These are phyloP conservation scores for Polytolypa hystricis DNA, from an alignment of 2,329 filamentous ascomycete species.

Conservation along the genomic window DNA sequence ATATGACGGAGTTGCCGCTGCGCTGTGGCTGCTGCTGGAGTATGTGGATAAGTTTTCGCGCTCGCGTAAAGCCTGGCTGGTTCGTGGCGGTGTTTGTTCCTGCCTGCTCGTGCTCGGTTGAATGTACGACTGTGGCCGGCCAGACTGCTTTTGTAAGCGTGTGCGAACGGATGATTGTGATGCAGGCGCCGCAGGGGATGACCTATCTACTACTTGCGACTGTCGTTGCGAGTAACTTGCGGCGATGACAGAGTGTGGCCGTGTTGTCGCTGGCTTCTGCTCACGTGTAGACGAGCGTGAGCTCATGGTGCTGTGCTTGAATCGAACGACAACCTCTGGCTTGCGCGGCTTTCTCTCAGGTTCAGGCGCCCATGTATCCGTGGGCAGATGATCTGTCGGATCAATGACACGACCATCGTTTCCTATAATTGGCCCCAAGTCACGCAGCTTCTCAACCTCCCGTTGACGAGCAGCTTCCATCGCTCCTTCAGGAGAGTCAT, in stretches of 20 bases:
- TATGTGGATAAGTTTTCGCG: conserved; percentile 13
- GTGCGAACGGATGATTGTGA: conserved; percentile 10
- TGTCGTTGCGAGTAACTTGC: conserved; percentile 14
- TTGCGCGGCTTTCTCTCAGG: conserved; percentile 47
- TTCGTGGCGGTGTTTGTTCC: conserved; percentile 17
- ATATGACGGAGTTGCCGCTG: conserved; percentile 13
- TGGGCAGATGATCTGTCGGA: conserved; percentile 53
- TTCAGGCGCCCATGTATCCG: conserved; percentile 56
- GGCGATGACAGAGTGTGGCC: conserved; percentile 20
- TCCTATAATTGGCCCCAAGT: conserved; percentile 49
- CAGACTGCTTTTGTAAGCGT: conserved; percentile 10
- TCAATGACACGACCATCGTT: conserved; percentile 55
- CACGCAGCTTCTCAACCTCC: conserved; percentile 28
- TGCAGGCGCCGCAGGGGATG: conserved; percentile 17
- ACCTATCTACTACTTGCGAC: too few relatives aligned
- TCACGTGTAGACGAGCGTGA: conserved; percentile 12
- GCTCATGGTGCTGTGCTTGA: conserved; percentile 28
- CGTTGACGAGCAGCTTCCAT: conserved; percentile 28
- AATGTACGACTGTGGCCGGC: conserved; percentile 10
- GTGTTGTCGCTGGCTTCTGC: conserved; percentile 13
- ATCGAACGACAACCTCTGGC: conserved; percentile 38
- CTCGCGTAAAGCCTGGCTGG: conserved; percentile 13
- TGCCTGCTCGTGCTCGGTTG: conserved; percentile 6
- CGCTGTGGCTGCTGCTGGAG: conserved; percentile 17
- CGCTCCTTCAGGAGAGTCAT: conserved; percentile 29